Percentiles rank a stretch among this genome's conserved stretches.
Evolutionary conservation across 2,329 filamentous ascomycete genomes (phyloP).

Genomic region (Ascochyta koolunga): DNA sequence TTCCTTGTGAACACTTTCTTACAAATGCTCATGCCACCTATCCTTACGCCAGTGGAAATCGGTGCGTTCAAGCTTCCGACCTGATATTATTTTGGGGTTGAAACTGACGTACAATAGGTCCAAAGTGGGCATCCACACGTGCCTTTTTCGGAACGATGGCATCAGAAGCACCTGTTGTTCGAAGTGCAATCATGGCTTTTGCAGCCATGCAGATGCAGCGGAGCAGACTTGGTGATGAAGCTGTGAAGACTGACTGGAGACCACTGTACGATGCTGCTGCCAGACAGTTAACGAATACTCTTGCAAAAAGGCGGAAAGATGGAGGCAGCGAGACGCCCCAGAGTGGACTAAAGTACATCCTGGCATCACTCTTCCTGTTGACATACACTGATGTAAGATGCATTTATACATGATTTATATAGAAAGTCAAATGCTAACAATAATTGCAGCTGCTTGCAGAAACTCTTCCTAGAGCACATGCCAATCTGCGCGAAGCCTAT

Average conservation of each 20-base stretch:
- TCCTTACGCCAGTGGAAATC: conserved; percentile 60
- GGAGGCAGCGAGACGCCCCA: conserved; percentile 20
- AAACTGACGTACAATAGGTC: conserved; percentile 23
- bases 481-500: conserved; percentile 59
- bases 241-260: conserved; percentile 39
- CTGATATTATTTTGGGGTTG: no score
- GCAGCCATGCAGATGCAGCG: conserved; percentile 52
- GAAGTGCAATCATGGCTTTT: conserved; percentile 59
- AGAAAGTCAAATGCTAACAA: conserved; percentile 28
- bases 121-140: conserved; percentile 59
- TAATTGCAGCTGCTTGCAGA: conserved; percentile 30
- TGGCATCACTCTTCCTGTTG: conserved; percentile 61
- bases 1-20: conserved; percentile 57
- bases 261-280: conserved; percentile 41
- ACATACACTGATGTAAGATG: conserved; percentile 58
- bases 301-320: conserved; percentile 21
- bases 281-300: conserved; percentile 30
- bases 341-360: conserved; percentile 48
- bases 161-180: conserved; percentile 55
- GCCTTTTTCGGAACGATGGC: conserved; percentile 58
- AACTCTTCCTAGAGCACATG: conserved; percentile 52
- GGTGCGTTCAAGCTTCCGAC: conserved; percentile 27
- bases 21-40: conserved; percentile 58
- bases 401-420: not conserved
- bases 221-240: conserved; percentile 43